phyloP scores from a whole-genome alignment of 306 rosid species.

The Chamaecrista fasciculata region DNA sequence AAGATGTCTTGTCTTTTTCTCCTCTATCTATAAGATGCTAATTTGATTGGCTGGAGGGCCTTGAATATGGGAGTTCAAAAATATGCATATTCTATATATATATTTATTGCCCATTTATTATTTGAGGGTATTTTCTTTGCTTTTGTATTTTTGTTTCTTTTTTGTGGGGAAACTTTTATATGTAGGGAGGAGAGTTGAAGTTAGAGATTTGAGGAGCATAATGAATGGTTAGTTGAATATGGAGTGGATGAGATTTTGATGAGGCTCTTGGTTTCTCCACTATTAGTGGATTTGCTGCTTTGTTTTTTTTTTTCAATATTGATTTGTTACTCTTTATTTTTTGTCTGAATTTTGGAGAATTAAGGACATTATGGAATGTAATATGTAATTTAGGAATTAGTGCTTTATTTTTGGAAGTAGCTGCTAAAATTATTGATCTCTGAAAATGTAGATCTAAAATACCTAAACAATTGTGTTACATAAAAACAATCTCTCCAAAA shows the following conservation, averaged over 20 bases:
- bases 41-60: constrained; percentile 39
- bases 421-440: not conserved
- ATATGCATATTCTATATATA: not conserved
- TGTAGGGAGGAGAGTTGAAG: constrained; percentile 25
- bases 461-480: too few relatives aligned
- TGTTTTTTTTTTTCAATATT: too few relatives aligned
- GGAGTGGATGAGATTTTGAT: constrained; percentile 40
- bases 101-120: not conserved
- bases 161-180: not conserved
- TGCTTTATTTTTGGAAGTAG: too few relatives aligned
- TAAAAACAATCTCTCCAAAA: too few relatives aligned
- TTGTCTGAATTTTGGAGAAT: not conserved
- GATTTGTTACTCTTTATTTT: too few relatives aligned
- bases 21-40: not conserved
- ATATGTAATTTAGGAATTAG: too few relatives aligned
- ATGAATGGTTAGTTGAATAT: constrained; percentile 36
- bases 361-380: not conserved
- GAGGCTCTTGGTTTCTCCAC: constrained; percentile 19
- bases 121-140: not conserved
- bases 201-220: constrained; percentile 37
- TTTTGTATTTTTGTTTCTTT: too few relatives aligned
- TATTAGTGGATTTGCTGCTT: not conserved
- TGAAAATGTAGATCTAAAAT: too few relatives aligned
- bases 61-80: constrained; percentile 20
- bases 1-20: not conserved